Evolutionary conservation across 306 rosid genomes (phyloP), one percentile per base, ranked within the genome.

Genomic region (Erythrophleum fordii): DNA sequence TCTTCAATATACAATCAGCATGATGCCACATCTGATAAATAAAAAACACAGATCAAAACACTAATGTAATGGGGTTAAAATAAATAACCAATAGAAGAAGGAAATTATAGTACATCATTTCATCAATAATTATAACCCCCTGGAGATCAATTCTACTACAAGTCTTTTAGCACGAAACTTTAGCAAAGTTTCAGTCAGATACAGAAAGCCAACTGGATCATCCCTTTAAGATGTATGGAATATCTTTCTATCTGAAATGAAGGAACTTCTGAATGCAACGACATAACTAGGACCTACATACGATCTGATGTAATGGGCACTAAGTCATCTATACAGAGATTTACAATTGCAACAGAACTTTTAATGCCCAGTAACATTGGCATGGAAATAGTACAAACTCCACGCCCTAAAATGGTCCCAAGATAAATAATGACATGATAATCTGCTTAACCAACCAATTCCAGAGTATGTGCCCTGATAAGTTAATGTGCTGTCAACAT

Each of bases 21-120:
- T 95, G 99, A 67, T 93, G 83, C 99, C 99, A 95, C 99, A 91
- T 91, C 99, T 95, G 97, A 42, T 77, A 79, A 26, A 77, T 70
- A 28, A 60, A 28, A 66, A 55, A 45, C 10, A 56, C 53, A 64
- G 49, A 67, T 83, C 70, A 80, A 75, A 81, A 53, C 49, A 52
- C n/a, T 18, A 74, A 25, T 12, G 4, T 45, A 62, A 39, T 9
- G 31, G 26, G 28, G 69, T 44, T 4, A 31, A 48, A n/a, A n/a
- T 10, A 14, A 26, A 1, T n/a, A 49, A 18, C 41, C 46, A 58
- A 67, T 44, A 69, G 85, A 77, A 68, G 16, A 74, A 45, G 11
- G 41, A 28, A 56, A 71, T 22, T 39, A 45, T 23, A 46, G 20
- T 22, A 46, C 49, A 79, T 41, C 5, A 41, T 41, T 6, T 20